Evolutionary conservation across 257 asterid species (phyloP).

Genomic region (Penstemon eatonii): DNA sequence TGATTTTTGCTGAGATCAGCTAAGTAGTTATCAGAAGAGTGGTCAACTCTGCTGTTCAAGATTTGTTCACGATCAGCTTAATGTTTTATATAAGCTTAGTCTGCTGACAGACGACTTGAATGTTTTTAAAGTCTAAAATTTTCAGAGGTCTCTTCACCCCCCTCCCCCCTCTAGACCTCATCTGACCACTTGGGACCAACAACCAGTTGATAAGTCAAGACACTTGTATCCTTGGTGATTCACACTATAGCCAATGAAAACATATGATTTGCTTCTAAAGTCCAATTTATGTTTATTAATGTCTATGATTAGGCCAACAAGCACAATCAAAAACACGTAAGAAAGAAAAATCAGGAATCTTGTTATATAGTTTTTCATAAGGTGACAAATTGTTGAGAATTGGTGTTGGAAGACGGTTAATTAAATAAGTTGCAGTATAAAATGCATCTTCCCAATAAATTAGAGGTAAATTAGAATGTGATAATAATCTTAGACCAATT

Average conservation of each 20-base stretch:
- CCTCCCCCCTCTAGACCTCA: no score
- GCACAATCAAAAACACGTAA: constrained; percentile 15
- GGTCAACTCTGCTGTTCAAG: no score
- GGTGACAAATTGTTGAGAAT: background rate
- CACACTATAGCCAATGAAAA: constrained; percentile 5
- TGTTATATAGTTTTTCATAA: background rate
- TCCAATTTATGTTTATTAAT: background rate
- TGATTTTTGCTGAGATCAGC: no score
- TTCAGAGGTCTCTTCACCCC: no score
- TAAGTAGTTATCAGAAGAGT: no score
- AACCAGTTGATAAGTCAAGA: background rate
- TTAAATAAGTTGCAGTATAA: background rate
- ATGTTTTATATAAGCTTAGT: no score
- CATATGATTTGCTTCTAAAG: background rate
- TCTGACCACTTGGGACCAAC: no score
- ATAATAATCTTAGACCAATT: background rate
- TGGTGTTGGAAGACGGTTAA: constrained; percentile 12
- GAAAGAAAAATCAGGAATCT: background rate
- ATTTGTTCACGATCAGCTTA: no score
- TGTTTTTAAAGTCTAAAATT: no score
- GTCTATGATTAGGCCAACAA: background rate
- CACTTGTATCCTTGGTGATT: background rate
- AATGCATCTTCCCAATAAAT: background rate
- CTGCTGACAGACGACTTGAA: no score
- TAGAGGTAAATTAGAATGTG: background rate